Conservation (phyloP, 805 yeast genomes). For the Allodekkera sacchari region DNA sequence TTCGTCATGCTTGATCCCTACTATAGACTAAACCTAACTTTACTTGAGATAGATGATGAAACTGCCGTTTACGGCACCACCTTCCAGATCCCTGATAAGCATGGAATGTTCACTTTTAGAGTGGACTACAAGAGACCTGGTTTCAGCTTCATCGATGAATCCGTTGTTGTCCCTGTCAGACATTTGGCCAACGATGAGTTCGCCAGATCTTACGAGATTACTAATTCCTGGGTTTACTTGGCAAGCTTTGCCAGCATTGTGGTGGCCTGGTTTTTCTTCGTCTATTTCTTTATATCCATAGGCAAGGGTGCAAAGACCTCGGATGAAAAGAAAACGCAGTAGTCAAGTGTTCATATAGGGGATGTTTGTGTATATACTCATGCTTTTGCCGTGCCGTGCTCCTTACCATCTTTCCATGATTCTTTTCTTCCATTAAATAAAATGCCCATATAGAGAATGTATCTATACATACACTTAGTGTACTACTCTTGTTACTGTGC, state of each 20-base stretch:
- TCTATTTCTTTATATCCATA: conserved; percentile 48
- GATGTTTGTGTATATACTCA: conserved; percentile 1
- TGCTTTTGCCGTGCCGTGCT: background rate
- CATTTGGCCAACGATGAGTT: conserved; percentile 95
- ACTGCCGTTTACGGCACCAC: conserved; percentile 44
- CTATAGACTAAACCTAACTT: conserved; percentile 62
- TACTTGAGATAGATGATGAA: conserved; percentile 28
- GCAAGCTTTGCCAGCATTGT: conserved; percentile 64
- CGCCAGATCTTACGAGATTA: conserved; percentile 85
- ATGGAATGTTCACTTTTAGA: conserved; percentile 88
- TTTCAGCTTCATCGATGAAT: conserved; percentile 54
- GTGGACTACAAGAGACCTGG: conserved; percentile 77
- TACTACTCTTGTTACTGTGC: conserved; percentile 9
- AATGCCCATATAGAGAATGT: background rate
- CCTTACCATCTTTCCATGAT: no score
- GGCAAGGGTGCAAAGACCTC: conserved; percentile 12
- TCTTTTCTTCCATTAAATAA: background rate
- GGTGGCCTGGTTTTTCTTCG: conserved; percentile 68
- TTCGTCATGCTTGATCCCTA: conserved; percentile 92
- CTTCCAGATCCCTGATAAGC: conserved; percentile 86
- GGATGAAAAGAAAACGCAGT: conserved; percentile 17
- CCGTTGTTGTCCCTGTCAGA: conserved; percentile 71
- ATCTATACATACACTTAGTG: background rate
- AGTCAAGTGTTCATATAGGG: conserved; percentile 1
- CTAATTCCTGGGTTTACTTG: conserved; percentile 89